A percentile compares a stretch with the other conserved stretches of the same genome.
Evolutionary conservation across 2,329 filamentous ascomycete genomes (phyloP).

Genomic region (Paraconiothyrium sp.): DNA sequence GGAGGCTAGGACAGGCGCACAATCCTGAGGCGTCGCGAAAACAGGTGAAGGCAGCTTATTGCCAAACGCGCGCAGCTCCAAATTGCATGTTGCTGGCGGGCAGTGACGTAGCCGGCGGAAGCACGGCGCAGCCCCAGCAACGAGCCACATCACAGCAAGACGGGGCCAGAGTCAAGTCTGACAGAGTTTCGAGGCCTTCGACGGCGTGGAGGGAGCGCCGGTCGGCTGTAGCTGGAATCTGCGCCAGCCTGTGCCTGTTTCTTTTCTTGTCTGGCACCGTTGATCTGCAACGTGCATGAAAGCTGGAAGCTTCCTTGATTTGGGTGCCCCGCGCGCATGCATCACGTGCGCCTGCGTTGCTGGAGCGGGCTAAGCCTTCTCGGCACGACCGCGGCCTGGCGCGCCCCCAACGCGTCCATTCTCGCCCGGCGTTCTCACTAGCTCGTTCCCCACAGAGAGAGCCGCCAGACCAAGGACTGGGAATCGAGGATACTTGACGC

Average conservation of each 20-base stretch:
- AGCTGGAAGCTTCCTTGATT: background rate
- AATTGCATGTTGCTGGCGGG: slow-evolving; percentile 3
- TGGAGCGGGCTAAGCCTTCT: slow-evolving; percentile 7
- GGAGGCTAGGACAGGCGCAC: slow-evolving; percentile 4
- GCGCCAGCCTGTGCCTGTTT: slow-evolving; percentile 11
- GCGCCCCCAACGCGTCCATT: slow-evolving; percentile 7
- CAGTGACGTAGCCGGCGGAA: slow-evolving; percentile 34
- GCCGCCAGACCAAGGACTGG: background rate
- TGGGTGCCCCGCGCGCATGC: background rate
- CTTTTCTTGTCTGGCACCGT: slow-evolving; percentile 6
- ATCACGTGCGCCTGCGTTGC: slow-evolving; percentile 1
- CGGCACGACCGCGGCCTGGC: slow-evolving; percentile 1
- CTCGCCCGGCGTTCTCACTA: background rate
- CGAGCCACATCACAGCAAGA: slow-evolving; percentile 11
- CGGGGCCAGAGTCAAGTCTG: background rate
- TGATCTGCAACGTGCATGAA: slow-evolving; percentile 11
- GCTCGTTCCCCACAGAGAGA: background rate
- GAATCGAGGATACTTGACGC: background rate
- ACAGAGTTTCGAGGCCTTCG: background rate
- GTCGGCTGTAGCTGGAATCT: background rate
- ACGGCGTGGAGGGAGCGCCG: background rate
- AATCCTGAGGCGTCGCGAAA: slow-evolving; percentile 5
- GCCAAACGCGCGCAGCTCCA: slow-evolving; percentile 8
- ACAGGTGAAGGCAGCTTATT: slow-evolving; percentile 8
- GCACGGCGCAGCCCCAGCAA: slow-evolving; percentile 10